These are phyloP conservation scores for Corymbia citriodora DNA, from an alignment of 441 rosid genomes.

Conservation along the genomic window DNA sequence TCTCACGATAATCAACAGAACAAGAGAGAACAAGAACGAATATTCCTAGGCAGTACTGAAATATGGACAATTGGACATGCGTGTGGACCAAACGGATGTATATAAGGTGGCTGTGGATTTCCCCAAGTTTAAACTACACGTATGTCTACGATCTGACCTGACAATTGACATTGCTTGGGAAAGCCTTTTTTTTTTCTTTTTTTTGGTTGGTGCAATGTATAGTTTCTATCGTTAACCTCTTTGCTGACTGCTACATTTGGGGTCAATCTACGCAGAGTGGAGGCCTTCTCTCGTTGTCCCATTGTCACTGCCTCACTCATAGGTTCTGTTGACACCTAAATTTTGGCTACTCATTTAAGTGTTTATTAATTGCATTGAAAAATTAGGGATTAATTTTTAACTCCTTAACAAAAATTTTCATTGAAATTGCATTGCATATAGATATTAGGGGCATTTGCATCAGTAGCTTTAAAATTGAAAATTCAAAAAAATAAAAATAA, in stretches of 20 bases:
- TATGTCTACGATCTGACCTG: background rate
- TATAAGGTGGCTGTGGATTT: background rate
- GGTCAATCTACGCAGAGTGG: background rate
- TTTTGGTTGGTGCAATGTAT: background rate
- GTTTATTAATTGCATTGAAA: no score
- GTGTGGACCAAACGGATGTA: background rate
- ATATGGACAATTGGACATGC: background rate
- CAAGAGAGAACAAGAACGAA: background rate
- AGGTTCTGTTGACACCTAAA: no score
- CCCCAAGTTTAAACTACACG: background rate
- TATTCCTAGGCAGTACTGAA: background rate
- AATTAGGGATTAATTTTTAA: no score
- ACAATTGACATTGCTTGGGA: background rate
- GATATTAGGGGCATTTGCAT: no score
- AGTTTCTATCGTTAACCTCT: background rate
- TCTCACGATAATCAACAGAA: background rate
- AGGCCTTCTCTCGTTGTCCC: background rate
- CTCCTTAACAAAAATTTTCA: no score
- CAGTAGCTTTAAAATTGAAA: no score
- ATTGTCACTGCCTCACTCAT: background rate
- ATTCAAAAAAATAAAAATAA: no score
- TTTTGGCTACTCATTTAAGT: no score
- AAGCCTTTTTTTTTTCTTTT: background rate
- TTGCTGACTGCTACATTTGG: background rate
- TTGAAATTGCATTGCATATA: no score